Evolutionary conservation across 768 basidiomycete genomes (phyloP).

Genomic region (Obba rivulosa): DNA sequence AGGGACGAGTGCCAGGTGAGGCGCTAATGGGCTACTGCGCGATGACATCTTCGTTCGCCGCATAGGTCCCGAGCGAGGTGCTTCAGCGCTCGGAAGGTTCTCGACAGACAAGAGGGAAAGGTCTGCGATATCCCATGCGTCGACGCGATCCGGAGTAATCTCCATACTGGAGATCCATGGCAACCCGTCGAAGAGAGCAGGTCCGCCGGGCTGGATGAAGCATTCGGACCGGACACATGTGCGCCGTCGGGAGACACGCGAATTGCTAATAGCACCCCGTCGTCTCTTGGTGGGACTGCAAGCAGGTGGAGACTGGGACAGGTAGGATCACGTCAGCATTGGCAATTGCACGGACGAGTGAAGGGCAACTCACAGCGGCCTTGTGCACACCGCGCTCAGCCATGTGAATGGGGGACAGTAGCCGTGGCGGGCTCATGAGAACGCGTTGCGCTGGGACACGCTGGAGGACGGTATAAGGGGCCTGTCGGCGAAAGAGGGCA

Average conservation of each 20-base stretch:
- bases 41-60: constrained; percentile 52
- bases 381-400: constrained; percentile 21
- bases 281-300: constrained; percentile 35
- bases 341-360: constrained; percentile 12
- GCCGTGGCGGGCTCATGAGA: constrained; percentile 26
- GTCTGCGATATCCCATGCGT: constrained; percentile 57
- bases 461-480: constrained; percentile 12
- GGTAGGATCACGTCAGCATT: constrained; percentile 21
- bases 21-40: constrained; percentile 42
- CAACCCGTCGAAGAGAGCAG: constrained; percentile 51
- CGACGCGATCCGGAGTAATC: constrained; percentile 33
- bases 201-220: constrained; percentile 27
- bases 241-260: constrained; percentile 38
- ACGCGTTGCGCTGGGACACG: constrained; percentile 16
- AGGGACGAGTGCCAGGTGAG: constrained; percentile 2
- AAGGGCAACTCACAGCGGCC: constrained; percentile 14
- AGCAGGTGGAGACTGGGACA: constrained; percentile 32
- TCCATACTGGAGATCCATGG: constrained; percentile 66
- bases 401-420: constrained; percentile 35
- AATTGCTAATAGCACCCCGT: constrained; percentile 27
- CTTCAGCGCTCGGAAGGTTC: constrained; percentile 14
- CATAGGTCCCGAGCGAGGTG: constrained; percentile 45
- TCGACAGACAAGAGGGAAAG: constrained; percentile 45
- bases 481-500: background rate
- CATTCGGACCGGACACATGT: constrained; percentile 38